These are phyloP conservation scores for Syzygium grande DNA, from an alignment of 345 rosid species.

Conservation along the genomic window DNA sequence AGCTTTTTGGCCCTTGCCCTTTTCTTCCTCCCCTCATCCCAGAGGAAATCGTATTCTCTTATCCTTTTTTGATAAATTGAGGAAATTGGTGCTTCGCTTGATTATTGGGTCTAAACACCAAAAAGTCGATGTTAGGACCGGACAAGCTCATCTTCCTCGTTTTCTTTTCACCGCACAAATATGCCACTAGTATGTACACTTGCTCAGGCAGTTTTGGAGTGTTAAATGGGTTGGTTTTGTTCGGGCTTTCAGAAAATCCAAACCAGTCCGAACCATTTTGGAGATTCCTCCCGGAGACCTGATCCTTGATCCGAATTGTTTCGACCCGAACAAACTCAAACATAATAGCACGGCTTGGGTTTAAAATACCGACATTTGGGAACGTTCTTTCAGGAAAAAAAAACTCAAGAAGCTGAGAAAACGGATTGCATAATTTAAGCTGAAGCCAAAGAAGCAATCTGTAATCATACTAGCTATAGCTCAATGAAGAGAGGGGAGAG, in stretches of 20 bases:
- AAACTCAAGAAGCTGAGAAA: background rate
- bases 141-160: background rate
- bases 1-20: background rate
- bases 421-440: background rate
- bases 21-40: background rate
- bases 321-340: background rate
- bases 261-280: background rate
- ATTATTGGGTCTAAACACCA: background rate
- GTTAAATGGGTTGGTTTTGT: background rate
- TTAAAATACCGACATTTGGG: background rate
- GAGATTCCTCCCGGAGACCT: background rate
- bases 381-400: background rate
- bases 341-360: background rate
- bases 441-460: background rate
- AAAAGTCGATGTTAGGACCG: background rate
- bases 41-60: background rate
- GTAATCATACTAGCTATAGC: background rate
- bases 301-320: background rate
- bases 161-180: background rate
- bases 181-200: background rate
- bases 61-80: background rate
- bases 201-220: background rate
- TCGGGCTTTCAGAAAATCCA: background rate
- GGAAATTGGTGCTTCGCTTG: background rate
- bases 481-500: background rate